These are phyloP conservation scores for Spergularia marina DNA, from an alignment of 148 eudicot genomes.

Conservation along the genomic window DNA sequence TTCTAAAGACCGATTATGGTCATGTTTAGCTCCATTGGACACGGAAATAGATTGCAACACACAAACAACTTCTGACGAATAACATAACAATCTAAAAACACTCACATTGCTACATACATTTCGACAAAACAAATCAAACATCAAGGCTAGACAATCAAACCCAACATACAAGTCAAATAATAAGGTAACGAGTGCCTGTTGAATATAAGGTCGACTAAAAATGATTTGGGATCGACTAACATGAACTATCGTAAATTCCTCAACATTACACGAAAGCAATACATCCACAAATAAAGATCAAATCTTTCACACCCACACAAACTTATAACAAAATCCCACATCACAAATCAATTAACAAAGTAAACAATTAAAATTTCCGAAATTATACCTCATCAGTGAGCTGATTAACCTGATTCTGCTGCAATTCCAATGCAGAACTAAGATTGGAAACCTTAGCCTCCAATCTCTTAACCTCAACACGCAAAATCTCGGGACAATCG, in stretches of 20 bases:
- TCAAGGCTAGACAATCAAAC: neutral
- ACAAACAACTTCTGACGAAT: neutral
- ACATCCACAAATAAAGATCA: neutral
- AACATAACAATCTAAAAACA: neutral
- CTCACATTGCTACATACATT: neutral
- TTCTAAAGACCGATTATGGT: too few relatives aligned
- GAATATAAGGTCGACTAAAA: neutral
- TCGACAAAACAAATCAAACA: neutral
- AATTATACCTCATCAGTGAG: slow-evolving; percentile 49
- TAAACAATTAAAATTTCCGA: neutral
- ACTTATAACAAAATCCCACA: neutral
- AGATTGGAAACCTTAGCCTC: slow-evolving; percentile 64
- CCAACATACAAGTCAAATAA: neutral
- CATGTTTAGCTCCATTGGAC: too few relatives aligned
- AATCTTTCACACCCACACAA: neutral
- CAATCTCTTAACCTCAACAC: slow-evolving; percentile 56
- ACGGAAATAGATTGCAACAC: neutral
- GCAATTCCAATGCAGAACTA: slow-evolving; percentile 47
- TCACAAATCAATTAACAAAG: neutral
- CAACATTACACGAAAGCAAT: neutral
- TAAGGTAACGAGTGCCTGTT: neutral
- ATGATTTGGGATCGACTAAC: neutral
- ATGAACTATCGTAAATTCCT: neutral
- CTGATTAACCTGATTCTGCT: slow-evolving; percentile 44
- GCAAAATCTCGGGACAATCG: slow-evolving; percentile 53